Evolutionary conservation across 2,329 filamentous ascomycete genomes (phyloP), one percentile per base, ranked within the genome.

Genomic region (Phaeoacremonium minimum): DNA sequence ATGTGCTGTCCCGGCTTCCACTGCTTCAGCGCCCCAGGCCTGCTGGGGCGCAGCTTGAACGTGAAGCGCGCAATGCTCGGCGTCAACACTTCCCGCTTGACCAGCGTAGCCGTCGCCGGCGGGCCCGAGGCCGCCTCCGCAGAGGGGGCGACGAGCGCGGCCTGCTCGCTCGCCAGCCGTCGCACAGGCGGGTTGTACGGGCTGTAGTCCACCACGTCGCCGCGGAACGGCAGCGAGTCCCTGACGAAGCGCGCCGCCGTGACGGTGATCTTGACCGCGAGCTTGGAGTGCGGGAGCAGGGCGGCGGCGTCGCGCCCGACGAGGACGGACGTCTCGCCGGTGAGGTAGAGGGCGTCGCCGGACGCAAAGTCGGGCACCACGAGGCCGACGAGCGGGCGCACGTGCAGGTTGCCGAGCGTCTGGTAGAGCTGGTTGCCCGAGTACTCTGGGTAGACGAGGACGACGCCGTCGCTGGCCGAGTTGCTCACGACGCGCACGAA

Each of bases 361-460:
- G 77, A 85, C 5, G 74, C 72, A 50, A 86, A 91, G 54, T 90
- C 79, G 0, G 87, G 86, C 22, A 95, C 71, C 4, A 75, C 77
- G 33, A 91, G 57, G 4, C 88, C 87, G 4, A 85, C 76, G 14
- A 66, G 63, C 0, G 86, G 85, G 19, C 81, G 83, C 7, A 73
- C 60, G 28, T 73, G 66, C 12, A 94, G 64, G 52, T 95, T 95
- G 2, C 88, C 88, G 0, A 94, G 71, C 0, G 84, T 87, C 56
- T 94, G 87, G 49, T 94, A 95, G 0, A 93, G 64, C 13, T 86
- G 69, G 56, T 95, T 95, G 7, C 88, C 88, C 1, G 84, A 89
- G 55, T 85, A 94, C 55, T 95, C 88, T 1, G 88, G 88, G 58
- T 87, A 95, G 4, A 83, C 68, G 12, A 94, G 57, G 4, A 76